These are phyloP conservation scores for Phytophthora agathidicida DNA, from an alignment of 352 stramenopile genomes.

Conservation along the genomic window DNA sequence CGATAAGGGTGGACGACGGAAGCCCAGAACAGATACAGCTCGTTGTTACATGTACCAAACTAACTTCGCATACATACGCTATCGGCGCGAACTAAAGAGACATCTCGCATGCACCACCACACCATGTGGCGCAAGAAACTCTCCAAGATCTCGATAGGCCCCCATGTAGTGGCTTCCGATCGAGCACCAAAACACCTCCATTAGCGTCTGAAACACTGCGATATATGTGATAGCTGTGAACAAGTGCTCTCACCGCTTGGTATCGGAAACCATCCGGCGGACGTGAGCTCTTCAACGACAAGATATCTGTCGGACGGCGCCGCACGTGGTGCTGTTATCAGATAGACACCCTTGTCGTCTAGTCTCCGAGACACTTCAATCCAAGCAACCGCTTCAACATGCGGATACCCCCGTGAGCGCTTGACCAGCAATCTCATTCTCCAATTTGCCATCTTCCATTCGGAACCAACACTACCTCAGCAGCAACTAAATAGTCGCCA, in stretches of 20 bases:
- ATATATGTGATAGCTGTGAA: not conserved
- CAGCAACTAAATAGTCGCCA: not conserved
- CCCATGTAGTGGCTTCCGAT: not conserved
- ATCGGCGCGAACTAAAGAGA: not conserved
- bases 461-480: not conserved
- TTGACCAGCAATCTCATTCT: not conserved
- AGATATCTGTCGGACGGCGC: not conserved
- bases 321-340: no score
- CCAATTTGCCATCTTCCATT: conserved; percentile 1
- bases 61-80: not conserved
- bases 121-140: not conserved
- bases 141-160: not conserved
- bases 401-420: not conserved
- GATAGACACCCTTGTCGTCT: no score
- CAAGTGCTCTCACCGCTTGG: not conserved
- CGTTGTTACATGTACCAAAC: no score
- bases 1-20: no score
- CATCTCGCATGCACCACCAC: not conserved
- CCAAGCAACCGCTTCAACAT: conserved; percentile 3
- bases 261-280: not conserved
- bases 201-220: not conserved
- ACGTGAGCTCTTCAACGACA: not conserved
- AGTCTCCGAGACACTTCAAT: not conserved
- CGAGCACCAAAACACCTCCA: not conserved
- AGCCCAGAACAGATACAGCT: not conserved